These are phyloP conservation scores for Cladosporium sp. DNA, from an alignment of 2,329 filamentous ascomycete species.

Conservation along the genomic window DNA sequence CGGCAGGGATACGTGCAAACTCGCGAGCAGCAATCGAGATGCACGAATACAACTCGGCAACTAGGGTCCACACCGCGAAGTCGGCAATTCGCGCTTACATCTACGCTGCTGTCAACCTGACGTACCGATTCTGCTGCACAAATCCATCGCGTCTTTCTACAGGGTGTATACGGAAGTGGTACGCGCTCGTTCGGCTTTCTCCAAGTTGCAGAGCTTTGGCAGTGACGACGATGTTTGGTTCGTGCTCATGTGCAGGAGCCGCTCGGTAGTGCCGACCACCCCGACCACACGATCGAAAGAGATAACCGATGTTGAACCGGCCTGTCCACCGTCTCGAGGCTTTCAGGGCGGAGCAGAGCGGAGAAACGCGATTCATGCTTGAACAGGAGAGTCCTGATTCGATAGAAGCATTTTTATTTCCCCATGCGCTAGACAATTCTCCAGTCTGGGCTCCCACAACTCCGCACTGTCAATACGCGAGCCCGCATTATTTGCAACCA, in stretches of 20 bases:
- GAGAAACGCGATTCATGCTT: not conserved
- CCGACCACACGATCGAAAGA: not conserved
- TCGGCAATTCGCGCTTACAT: not conserved
- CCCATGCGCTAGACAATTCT: slow-evolving; percentile 1
- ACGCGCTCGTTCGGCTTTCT: not conserved
- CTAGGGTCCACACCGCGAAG: not conserved
- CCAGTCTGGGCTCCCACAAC: slow-evolving; percentile 8
- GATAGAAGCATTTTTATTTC: not conserved
- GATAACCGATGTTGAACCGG: not conserved
- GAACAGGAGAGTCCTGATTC: not conserved
- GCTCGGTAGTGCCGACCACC: not conserved
- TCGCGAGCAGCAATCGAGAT: not conserved
- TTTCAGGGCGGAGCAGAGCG: not conserved
- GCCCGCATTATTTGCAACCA: not conserved
- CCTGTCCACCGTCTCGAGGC: not conserved
- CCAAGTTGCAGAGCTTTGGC: not conserved
- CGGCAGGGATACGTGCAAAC: not conserved
- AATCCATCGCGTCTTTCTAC: not conserved
- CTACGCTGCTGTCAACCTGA: not conserved
- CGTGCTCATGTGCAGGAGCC: not conserved
- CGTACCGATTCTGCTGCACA: too few species aligned
- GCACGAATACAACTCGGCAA: not conserved
- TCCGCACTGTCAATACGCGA: not conserved
- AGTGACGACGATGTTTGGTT: not conserved
- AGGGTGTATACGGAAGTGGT: not conserved